A percentile compares a stretch with the other conserved stretches of the same genome.
Evolutionary conservation across 2,329 filamentous ascomycete species (phyloP).

Genomic region (Biscogniauxia sp.): DNA sequence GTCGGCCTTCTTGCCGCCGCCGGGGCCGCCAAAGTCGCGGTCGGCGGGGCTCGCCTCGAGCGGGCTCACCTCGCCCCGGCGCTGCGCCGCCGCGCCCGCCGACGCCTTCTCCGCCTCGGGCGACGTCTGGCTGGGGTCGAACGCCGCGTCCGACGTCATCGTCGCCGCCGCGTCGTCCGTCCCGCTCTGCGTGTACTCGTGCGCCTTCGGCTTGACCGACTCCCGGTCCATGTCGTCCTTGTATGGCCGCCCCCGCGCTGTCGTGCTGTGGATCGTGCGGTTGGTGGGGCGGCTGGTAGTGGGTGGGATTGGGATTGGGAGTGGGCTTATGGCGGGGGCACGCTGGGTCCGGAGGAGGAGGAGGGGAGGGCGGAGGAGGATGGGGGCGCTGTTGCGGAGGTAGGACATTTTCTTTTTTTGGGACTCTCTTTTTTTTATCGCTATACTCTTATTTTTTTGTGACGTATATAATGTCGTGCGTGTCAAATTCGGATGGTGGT

Average conservation of each 20-base stretch:
- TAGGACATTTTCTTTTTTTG: not conserved
- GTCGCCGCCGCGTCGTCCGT: constrained; percentile 59
- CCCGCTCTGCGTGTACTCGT: constrained; percentile 67
- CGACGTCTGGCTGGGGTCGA: constrained; percentile 63
- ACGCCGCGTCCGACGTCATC: constrained; percentile 57
- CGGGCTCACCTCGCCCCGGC: too few relatives aligned
- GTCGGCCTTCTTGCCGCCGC: constrained; percentile 27
- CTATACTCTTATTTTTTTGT: not conserved
- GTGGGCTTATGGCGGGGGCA: not conserved
- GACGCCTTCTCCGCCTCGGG: constrained; percentile 58
- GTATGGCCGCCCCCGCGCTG: constrained; percentile 35
- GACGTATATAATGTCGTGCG: too few relatives aligned
- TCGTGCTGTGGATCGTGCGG: constrained; percentile 32
- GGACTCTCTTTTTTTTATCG: not conserved
- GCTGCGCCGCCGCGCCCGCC: constrained; percentile 27
- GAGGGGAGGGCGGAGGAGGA: too few relatives aligned
- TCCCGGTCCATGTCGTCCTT: constrained; percentile 58
- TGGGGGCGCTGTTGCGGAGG: not conserved
- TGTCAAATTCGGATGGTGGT: too few relatives aligned
- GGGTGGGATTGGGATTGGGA: constrained; percentile 3
- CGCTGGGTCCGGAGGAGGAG: not conserved
- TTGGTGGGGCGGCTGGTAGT: not conserved
- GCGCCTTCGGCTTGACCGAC: constrained; percentile 60
- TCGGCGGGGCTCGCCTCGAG: constrained; percentile 40
- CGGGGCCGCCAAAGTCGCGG: constrained; percentile 37